Evolutionary conservation across 768 basidiomycete genomes (phyloP), one percentile per base, ranked within the genome.

Genomic region (Boletus rubescentipes): DNA sequence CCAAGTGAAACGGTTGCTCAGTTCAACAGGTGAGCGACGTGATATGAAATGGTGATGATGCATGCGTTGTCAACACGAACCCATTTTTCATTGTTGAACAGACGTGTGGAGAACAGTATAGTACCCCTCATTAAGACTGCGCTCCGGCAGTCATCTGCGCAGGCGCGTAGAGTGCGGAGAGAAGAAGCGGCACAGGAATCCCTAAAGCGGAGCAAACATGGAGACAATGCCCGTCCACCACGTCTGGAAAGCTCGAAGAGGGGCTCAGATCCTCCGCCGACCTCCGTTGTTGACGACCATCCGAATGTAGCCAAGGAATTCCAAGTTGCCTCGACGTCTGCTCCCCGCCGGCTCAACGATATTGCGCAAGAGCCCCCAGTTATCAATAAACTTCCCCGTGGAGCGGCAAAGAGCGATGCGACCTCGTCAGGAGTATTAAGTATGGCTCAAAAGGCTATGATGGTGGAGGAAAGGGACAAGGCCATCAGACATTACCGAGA

Each of bases 101-200:
- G 89, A 67, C 80, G 90, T 37, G 87, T 92, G 3, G 90, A 92
- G 66, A 79, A 80, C 46, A 79, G 80, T 59, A 83, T 91, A 79
- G 77, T 85, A 18, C 83, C 84, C 2, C 67, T 83, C 8, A 79
- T 91, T 45, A 81, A 78, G 51, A 72, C 79, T 21, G 87, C 87
- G 0, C 73, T 87, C 47, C 80, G 81, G 57, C 67, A 76, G 1
- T 86, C 87, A 0, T 77, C 81, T 12, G 75, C 79, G 5, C 73
- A 74, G 14, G 67, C 73, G 55, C 81, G 86, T 29, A 80, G 72
- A 57, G 72, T 62, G 73, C 68, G 66, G 69, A 64, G 72, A 73
- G 59, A 69, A 65, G 51, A 49, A 48, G 37, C 18, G 26, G 46
- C 50, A 46, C 61, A 57, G 51, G 36, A 61, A 62, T 57, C 14